Conservation (phyloP, 371 early-diverging fungal species). For the Syncephalis plumigaleata region DNA sequence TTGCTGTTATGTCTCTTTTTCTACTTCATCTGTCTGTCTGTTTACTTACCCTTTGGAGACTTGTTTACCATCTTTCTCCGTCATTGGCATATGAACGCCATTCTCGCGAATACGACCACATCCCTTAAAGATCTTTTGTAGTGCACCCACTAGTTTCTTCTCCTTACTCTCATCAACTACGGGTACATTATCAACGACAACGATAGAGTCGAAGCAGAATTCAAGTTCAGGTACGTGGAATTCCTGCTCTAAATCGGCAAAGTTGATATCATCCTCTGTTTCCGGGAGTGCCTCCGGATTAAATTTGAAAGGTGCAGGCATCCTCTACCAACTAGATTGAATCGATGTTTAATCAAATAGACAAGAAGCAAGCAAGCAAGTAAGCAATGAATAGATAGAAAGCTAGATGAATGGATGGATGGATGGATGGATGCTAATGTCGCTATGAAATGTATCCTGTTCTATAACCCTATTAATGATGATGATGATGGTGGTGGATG, state of each 20-base stretch:
- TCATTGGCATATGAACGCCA: conserved; percentile 82
- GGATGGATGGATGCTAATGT: no score
- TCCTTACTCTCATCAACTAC: conserved; percentile 74
- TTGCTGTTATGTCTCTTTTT: neutral
- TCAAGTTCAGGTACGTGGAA: conserved; percentile 41
- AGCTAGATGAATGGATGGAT: neutral
- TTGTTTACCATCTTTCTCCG: conserved; percentile 37
- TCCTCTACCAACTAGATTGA: neutral
- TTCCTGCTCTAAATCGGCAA: conserved; percentile 72
- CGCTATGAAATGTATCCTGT: no score
- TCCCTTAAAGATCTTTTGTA: conserved; percentile 66
- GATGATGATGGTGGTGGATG: no score
- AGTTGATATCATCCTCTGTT: conserved; percentile 64
- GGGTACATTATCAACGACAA: conserved; percentile 87
- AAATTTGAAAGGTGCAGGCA: neutral
- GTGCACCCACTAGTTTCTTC: conserved; percentile 58
- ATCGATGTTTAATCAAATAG: neutral
- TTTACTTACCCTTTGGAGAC: conserved; percentile 63
- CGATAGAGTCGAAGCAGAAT: conserved; percentile 63
- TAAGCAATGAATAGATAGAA: neutral
- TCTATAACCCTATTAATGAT: no score
- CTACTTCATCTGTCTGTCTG: neutral
- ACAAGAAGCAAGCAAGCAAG: neutral
- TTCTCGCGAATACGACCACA: conserved; percentile 63
- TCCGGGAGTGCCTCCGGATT: neutral